Evolutionary conservation across 192 early-diverging fungal genomes (phyloP).

Genomic region (Phycomyces nitens): DNA sequence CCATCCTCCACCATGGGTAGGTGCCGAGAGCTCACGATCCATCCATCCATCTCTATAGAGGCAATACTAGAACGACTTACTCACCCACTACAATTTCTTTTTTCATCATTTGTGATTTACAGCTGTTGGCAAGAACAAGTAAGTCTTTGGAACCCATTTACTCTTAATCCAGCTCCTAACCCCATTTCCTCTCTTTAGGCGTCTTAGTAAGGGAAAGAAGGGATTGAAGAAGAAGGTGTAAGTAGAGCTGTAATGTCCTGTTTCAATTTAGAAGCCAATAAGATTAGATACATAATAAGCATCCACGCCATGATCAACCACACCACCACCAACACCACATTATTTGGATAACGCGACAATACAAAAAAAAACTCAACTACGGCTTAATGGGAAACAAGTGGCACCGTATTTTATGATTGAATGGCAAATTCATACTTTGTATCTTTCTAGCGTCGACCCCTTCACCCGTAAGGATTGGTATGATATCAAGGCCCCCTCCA

Average conservation of each 20-base stretch:
- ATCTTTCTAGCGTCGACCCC: conserved; percentile 78
- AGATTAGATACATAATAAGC: too few relatives aligned
- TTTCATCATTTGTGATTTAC: not conserved
- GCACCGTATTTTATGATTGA: too few relatives aligned
- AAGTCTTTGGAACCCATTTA: conserved; percentile 26
- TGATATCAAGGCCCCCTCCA: conserved; percentile 94
- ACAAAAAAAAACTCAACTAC: not conserved
- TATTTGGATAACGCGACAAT: too few relatives aligned
- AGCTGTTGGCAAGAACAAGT: conserved; percentile 71
- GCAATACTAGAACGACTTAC: not conserved
- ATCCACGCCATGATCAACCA: too few relatives aligned
- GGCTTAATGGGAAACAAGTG: too few relatives aligned
- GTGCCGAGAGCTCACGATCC: not conserved
- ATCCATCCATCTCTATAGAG: conserved; percentile 14
- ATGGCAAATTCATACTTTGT: conserved; percentile 5
- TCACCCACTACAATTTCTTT: not conserved
- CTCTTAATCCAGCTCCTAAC: not conserved
- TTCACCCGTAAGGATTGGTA: conserved; percentile 99
- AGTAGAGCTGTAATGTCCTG: conserved; percentile 25
- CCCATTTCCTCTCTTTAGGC: conserved; percentile 45
- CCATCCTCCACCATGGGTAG: conserved; percentile 20
- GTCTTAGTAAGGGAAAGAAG: conserved; percentile 79
- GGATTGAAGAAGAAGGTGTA: conserved; percentile 84
- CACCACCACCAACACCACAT: too few relatives aligned
- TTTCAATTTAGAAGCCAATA: conserved; percentile 1